Evolutionary conservation across 2,329 filamentous ascomycete species (phyloP).

Genomic region (Aspergillus sp.): DNA sequence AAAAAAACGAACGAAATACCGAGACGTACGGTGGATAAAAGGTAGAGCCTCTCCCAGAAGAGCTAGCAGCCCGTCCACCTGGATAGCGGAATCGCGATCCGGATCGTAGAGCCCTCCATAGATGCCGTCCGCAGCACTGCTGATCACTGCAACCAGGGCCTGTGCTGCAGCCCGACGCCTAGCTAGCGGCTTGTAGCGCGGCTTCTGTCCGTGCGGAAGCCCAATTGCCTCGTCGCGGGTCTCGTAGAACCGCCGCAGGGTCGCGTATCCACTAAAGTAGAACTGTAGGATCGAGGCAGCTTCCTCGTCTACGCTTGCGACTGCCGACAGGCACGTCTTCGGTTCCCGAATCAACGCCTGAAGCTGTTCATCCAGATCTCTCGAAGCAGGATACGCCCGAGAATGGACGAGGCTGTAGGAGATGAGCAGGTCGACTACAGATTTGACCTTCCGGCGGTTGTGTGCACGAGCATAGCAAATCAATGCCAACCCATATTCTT

Average conservation of each 20-base stretch:
- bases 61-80: slow-evolving; percentile 80
- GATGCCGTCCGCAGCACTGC: slow-evolving; percentile 85
- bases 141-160: slow-evolving; percentile 78
- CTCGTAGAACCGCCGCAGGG: slow-evolving; percentile 84
- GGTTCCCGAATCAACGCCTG: slow-evolving; percentile 69
- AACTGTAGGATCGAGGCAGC: slow-evolving; percentile 81
- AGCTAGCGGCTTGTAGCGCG: slow-evolving; percentile 53
- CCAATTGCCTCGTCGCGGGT: slow-evolving; percentile 69
- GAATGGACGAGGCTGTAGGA: slow-evolving; percentile 86
- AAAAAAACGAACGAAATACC: neutral
- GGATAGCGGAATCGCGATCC: slow-evolving; percentile 76
- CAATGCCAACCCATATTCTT: slow-evolving; percentile 80
- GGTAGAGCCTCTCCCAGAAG: slow-evolving; percentile 81
- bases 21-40: slow-evolving; percentile 62
- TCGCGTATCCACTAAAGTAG: slow-evolving; percentile 88
- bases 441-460: slow-evolving; percentile 72
- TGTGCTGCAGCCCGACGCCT: slow-evolving; percentile 69
- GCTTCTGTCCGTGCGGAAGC: slow-evolving; percentile 37
- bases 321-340: slow-evolving; percentile 67
- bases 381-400: slow-evolving; percentile 69
- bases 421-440: slow-evolving; percentile 82
- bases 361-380: slow-evolving; percentile 72
- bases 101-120: slow-evolving; percentile 86
- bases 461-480: slow-evolving; percentile 91
- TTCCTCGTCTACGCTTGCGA: slow-evolving; percentile 73